Conservation (phyloP, 192 early-diverging fungal genomes). For the Neocallimastix lanati region DNA sequence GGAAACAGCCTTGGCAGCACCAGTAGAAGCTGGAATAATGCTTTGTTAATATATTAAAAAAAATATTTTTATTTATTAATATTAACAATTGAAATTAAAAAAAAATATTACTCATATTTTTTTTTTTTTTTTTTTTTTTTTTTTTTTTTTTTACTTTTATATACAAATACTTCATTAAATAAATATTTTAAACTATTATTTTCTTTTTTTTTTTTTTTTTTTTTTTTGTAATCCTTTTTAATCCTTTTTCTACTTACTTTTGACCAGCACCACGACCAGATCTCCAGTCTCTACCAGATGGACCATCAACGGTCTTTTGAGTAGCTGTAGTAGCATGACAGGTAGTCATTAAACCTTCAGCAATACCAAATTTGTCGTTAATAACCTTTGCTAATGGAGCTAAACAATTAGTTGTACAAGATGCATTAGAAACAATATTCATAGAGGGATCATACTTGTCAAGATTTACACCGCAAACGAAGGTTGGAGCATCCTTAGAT, state of each 20-base stretch:
- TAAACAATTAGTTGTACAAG: slow-evolving; percentile 3
- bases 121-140: too few relatives aligned
- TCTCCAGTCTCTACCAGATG: neutral
- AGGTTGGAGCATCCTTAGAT: slow-evolving; percentile 1
- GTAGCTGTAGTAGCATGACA: slow-evolving; percentile 1
- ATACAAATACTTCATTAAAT: too few relatives aligned
- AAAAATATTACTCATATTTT: too few relatives aligned
- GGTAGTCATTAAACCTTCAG: slow-evolving; percentile 1
- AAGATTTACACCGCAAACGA: slow-evolving; percentile 1
- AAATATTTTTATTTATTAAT: too few relatives aligned
- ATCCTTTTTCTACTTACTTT: neutral
- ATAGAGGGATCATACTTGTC: slow-evolving; percentile 1
- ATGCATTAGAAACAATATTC: neutral
- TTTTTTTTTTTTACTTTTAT: too few relatives aligned
- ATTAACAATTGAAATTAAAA: neutral
- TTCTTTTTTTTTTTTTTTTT: too few relatives aligned
- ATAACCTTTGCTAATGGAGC: slow-evolving; percentile 3
- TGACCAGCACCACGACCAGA: neutral
- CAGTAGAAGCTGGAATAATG: slow-evolving; percentile 1
- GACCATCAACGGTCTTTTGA: neutral
- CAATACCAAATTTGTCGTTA: neutral
- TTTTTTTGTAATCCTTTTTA: too few relatives aligned
- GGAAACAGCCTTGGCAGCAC: neutral
- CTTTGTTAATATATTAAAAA: neutral
- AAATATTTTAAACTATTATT: too few relatives aligned